A percentile compares a stretch with the other conserved stretches of the same genome.
phyloP scores from a whole-genome alignment of 192 early-diverging fungal species.

The Coemansia erecta region DNA sequence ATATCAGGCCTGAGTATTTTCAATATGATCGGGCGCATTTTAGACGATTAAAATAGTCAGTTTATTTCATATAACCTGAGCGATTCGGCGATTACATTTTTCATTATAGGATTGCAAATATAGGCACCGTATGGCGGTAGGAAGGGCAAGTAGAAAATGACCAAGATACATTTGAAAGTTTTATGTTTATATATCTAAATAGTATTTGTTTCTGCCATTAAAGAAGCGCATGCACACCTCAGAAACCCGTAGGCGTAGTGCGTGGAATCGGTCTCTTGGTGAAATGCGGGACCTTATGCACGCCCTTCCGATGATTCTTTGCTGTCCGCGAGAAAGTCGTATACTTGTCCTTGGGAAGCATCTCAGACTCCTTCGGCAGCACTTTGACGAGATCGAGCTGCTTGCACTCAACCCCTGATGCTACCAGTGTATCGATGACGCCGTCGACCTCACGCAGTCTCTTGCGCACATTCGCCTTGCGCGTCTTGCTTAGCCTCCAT shows the following conservation, averaged over 20 bases:
- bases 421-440: conserved; percentile 66
- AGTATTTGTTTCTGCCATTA: too few relatives aligned
- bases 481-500: conserved; percentile 67
- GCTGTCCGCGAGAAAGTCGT: conserved; percentile 73
- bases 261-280: conserved; percentile 73
- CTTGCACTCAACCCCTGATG: conserved; percentile 73
- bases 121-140: too few relatives aligned
- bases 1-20: too few relatives aligned
- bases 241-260: conserved; percentile 69
- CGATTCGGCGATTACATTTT: too few relatives aligned
- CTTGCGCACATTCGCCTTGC: conserved; percentile 86
- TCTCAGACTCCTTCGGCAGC: conserved; percentile 66
- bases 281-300: conserved; percentile 85
- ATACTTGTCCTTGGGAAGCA: conserved; percentile 80
- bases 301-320: conserved; percentile 69
- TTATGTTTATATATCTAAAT: too few relatives aligned
- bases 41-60: too few relatives aligned
- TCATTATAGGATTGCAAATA: too few relatives aligned
- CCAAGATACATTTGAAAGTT: too few relatives aligned
- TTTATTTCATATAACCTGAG: too few relatives aligned
- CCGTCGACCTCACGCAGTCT: conserved; percentile 76
- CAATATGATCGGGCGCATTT: too few relatives aligned
- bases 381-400: conserved; percentile 60
- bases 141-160: too few relatives aligned
- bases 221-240: too few relatives aligned